phyloP scores from a whole-genome alignment of 208 protist genomes.

The Trypanosoma conorhini region DNA sequence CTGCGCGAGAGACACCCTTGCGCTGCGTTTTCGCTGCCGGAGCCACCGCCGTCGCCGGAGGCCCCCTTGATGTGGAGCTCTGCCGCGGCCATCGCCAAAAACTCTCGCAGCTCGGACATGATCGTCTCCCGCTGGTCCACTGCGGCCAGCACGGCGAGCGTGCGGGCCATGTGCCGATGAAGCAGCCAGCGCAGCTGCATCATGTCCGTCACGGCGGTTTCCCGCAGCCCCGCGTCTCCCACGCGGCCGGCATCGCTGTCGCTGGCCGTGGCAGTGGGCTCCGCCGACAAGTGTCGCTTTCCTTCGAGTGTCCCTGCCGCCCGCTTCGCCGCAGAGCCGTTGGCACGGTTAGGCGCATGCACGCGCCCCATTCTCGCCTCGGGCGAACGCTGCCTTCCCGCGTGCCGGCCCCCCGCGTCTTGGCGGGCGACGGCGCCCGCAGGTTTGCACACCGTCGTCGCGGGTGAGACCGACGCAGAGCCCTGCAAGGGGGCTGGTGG shows the following conservation, averaged over 20 bases:
- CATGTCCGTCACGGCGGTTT: constrained; percentile 15
- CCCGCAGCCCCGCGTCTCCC: not conserved
- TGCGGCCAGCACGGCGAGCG: constrained; percentile 6
- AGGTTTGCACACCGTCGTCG: not conserved
- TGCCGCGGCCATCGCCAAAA: constrained; percentile 10
- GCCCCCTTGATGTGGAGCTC: not conserved
- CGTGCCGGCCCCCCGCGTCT: too few species aligned
- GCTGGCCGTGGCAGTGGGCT: not conserved
- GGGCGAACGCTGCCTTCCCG: not conserved
- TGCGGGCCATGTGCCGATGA: constrained; percentile 7
- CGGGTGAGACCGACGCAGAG: not conserved
- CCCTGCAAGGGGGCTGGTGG: not conserved
- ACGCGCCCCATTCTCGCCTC: not conserved
- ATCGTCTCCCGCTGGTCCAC: constrained; percentile 20
- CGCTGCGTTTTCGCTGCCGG: not conserved
- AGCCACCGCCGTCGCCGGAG: not conserved
- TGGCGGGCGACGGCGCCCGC: not conserved
- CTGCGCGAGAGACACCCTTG: not conserved
- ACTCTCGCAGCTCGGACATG: constrained; percentile 15
- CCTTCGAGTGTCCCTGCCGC: not conserved
- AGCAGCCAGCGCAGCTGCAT: constrained; percentile 15
- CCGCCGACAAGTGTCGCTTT: not conserved
- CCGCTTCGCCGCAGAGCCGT: not conserved
- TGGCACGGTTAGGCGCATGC: not conserved
- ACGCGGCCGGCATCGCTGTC: not conserved